Evolutionary conservation across 1,284 basidiomycete species (phyloP), one percentile per base, ranked within the genome.

Genomic region (Caloboletus firmus): DNA sequence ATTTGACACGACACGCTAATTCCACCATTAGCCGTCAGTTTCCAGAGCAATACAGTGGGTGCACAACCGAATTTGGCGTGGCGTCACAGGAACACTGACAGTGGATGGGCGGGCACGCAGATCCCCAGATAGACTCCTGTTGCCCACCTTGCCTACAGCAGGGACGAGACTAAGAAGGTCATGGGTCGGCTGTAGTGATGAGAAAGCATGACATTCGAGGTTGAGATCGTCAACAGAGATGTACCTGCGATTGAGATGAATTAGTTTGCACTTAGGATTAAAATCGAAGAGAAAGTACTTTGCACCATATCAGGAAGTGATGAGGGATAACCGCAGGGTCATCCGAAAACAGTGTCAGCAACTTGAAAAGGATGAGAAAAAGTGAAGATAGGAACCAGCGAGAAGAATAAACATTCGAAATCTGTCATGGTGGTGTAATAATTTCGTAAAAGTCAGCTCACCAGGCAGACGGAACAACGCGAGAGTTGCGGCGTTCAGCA

Each of bases 41-140:
- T 68, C 88, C 87, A 43, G 74, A 88, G 65, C 80, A 81, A 62
- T 82, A 79, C 60, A 73, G 81, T 83, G 57, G 68, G 79, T 67
- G 36, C 44, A 48, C 30, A 45, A 22, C 45, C 44, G 20, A 41
- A 34, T 48, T 53, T 46, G 41, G 28, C 24, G 40, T 18, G 36
- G 39, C 20, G 53, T 51, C 55, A 51, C 39, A 43, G 28, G 49
- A 34, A 41, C 44, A 32, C 50, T 67, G 46, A 66, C 34, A 31
- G 24, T 40, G 44, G 28, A 34, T 40, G 53, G 46, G 32, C 45
- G 24, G 54, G 51, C 41, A 56, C 59, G 36, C 61, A 81, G 79
- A 71, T 62, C 78, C 69, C 11, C 71, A 76, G 57, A 75, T 79
- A 58, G 72, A 80, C 56, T 59, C 69, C 56, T 67, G 63, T 58